Evolutionary conservation across 1,139 yeast genomes (phyloP).

Genomic region (Nakaseomyces glabratus): DNA sequence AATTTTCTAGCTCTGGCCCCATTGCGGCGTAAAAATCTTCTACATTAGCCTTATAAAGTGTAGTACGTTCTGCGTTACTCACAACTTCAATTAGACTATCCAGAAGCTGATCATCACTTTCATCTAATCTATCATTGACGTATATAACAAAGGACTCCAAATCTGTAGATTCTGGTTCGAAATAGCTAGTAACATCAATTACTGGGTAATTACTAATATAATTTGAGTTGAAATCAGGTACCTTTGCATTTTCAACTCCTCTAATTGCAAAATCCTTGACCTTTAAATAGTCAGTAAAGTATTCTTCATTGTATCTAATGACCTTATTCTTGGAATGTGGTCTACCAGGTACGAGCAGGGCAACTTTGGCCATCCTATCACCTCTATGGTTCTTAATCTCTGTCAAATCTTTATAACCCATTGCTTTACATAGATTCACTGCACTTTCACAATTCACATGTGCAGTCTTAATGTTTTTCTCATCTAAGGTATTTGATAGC

Average conservation of each 20-base stretch:
- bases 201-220: neutral
- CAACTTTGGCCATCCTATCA: conserved; percentile 5
- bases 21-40: neutral
- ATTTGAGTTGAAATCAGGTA: neutral
- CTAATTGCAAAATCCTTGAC: conserved; percentile 2
- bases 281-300: conserved; percentile 1
- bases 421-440: conserved; percentile 40
- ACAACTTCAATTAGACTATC: neutral
- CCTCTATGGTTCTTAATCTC: conserved; percentile 4
- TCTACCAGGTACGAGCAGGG: neutral
- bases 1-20: neutral
- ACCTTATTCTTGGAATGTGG: neutral
- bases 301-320: neutral
- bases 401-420: conserved; percentile 37
- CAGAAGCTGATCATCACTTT: neutral
- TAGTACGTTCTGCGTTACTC: conserved; percentile 2
- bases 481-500: conserved; percentile 40
- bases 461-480: conserved; percentile 39
- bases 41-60: neutral
- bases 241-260: neutral
- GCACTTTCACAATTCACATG: conserved; percentile 52
- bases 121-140: neutral
- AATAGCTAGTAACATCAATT: neutral
- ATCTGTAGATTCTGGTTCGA: neutral
- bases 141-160: neutral